Evolutionary conservation across 106 monocot species (phyloP).

Genomic region (Acorus gramineus): DNA sequence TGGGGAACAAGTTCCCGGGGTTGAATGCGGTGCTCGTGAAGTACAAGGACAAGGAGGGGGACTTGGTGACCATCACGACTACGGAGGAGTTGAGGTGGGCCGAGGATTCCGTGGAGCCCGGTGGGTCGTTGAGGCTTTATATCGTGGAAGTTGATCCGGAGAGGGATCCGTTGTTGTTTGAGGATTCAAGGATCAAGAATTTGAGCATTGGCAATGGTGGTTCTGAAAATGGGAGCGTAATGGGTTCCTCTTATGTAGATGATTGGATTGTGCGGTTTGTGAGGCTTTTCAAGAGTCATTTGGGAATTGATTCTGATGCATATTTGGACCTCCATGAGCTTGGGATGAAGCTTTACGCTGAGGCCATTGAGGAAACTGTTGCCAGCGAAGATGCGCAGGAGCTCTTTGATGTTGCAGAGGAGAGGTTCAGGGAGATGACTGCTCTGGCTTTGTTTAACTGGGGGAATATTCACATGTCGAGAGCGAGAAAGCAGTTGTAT

Average conservation of each 20-base stretch:
- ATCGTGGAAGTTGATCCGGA: slow-evolving; percentile 72
- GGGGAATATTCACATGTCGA: slow-evolving; percentile 95
- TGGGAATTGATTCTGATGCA: slow-evolving; percentile 71
- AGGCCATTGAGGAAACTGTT: slow-evolving; percentile 82
- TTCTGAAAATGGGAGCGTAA: slow-evolving; percentile 37
- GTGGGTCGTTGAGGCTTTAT: slow-evolving; percentile 54
- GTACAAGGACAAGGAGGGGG: slow-evolving; percentile 87
- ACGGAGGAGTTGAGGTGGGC: slow-evolving; percentile 80
- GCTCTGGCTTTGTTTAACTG: slow-evolving; percentile 88
- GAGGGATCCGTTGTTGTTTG: slow-evolving; percentile 41
- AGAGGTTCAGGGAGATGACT: slow-evolving; percentile 90
- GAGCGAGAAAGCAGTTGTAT: slow-evolving; percentile 55
- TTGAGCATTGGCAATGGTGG: slow-evolving; percentile 1
- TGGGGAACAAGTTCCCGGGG: slow-evolving; percentile 50
- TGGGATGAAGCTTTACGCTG: slow-evolving; percentile 83
- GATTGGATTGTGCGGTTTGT: slow-evolving; percentile 90
- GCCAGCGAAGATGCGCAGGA: slow-evolving; percentile 78
- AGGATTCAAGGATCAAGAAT: slow-evolving; percentile 16
- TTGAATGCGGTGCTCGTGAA: slow-evolving; percentile 67
- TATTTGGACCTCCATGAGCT: slow-evolving; percentile 80
- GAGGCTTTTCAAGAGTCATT: slow-evolving; percentile 66
- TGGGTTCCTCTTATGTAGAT: slow-evolving; percentile 32
- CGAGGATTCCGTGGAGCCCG: slow-evolving; percentile 48
- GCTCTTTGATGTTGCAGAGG: slow-evolving; percentile 48
- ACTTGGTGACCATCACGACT: slow-evolving; percentile 83